Base-by-base conservation (phyloP, 1,284 basidiomycete species). In the Puccinia horiana region DNA sequence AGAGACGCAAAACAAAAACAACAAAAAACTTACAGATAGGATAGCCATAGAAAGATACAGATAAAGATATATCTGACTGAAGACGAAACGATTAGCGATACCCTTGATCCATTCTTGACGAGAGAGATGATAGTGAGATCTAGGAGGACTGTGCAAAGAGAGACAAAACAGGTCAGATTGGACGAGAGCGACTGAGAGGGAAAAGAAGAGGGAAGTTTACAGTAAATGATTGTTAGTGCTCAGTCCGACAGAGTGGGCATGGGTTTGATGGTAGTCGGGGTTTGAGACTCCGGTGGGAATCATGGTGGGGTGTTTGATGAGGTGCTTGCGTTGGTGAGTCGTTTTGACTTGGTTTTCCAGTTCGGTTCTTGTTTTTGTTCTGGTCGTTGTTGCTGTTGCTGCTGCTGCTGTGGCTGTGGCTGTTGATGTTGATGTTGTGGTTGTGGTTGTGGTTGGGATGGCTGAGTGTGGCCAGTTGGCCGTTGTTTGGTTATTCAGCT, bases 31-130 rank as follows among this genome's bases (percentile, higher is more conserved):
- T 52, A 32, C 83, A 75, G 93, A 94, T 67, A 96, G 89, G 44
- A 91, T 92, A 29, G 94, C 94, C 94, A 96, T 96, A 83, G 88
- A 91, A 49, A 96, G 91, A 87, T 97, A 97, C 77, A 96, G 91
- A 81, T 93, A 89, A 80, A 85, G 83, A 75, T 85, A 85, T 82
- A 84, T 79, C 86, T 86, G 84, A 87, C 70, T 82, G 69, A 84
- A 78, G 9, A 81, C 73, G 32, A 83, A 70, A 35, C 63, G 90
- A 86, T 93, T 94, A 35, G 94, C 93, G 80, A 94, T 90, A 12
- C 93, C 93, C 83, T 90, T 90, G 4, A 92, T 90, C 83, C 93
- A 92, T 87, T 95, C 93, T 83, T 91, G 89, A 80, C 92, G 90
- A 29, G 93, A 92, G 83, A 95, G 90, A 69, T 92, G 89, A 87